Evolutionary conservation across 495 filamentous ascomycete species (phyloP).

Genomic region (Gamarada debralockiae): DNA sequence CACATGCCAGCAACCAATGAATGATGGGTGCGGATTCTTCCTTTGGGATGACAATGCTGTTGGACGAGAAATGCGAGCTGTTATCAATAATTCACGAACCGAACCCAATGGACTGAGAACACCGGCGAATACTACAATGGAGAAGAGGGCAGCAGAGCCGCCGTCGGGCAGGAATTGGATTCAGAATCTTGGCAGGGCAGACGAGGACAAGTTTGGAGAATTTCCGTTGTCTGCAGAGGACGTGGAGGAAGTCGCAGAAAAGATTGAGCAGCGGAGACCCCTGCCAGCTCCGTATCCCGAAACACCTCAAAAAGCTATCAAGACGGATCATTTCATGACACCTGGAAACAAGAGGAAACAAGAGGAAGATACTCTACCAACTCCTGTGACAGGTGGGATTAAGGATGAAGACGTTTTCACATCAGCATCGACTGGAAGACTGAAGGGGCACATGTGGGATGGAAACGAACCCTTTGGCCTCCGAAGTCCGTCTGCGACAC

Average conservation of each 20-base stretch:
- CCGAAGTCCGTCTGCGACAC: conserved; percentile 37
- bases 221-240: conserved; percentile 15
- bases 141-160: conserved; percentile 11
- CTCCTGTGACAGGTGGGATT: conserved; percentile 15
- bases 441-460: conserved; percentile 19
- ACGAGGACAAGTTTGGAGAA: conserved; percentile 20
- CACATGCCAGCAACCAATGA: conserved; percentile 53
- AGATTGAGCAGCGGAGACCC: neutral
- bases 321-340: conserved; percentile 38
- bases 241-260: conserved; percentile 15
- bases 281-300: conserved; percentile 23
- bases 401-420: conserved; percentile 25
- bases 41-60: conserved; percentile 64
- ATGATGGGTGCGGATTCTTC: conserved; percentile 61
- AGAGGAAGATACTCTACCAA: conserved; percentile 29
- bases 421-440: conserved; percentile 17
- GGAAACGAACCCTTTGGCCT: conserved; percentile 22
- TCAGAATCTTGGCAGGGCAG: neutral
- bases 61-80: conserved; percentile 44
- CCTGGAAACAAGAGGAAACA: conserved; percentile 49
- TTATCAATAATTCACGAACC: conserved; percentile 42
- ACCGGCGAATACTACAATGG: conserved; percentile 6
- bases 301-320: conserved; percentile 41
- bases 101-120: conserved; percentile 5
- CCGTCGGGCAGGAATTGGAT: conserved; percentile 7